Base-by-base conservation (phyloP, 192 early-diverging fungal genomes). In the Coemansia sp. region DNA sequence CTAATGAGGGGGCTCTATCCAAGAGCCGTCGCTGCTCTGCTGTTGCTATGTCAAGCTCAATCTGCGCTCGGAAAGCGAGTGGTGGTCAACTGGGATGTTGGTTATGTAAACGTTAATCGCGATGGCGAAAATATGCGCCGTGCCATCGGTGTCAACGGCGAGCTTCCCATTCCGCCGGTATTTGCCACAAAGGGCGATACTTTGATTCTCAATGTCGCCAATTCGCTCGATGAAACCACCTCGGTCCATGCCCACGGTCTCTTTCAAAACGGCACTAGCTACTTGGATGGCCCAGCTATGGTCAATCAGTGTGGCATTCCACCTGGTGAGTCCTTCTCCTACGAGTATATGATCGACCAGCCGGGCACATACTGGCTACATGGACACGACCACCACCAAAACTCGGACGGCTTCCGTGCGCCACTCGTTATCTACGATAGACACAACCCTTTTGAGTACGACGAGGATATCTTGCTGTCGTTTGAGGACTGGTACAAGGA, bases 331-430 rank as follows among this genome's bases (percentile, higher is more conserved):
- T 74, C 59, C 34, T 88, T 87, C 60, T 88, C 89, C 4, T 95
- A 95, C 63, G 76, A 74, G 8, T 86, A 88, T 60, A 57, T 74
- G 9, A 64, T 88, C 16, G 66, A 80, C 45, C 90, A 95, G 67
- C 66, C 83, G 24, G 94, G 94, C 34, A 93, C 90, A 23, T 94
- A 85, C 76, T 95, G 94, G 94, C 79, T 90, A 28, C 92, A 94
- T 61, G 81, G 84, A 26, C 92, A 94, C 71, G 76, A 67, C 60
- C 62, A 66, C 42, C 84, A 77, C 35, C 90, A 94, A 69, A 92
- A 91, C 65, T 86, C 89, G n/a, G 93, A 94, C 64, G 93, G 93
- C 39, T 75, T 93, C 56, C 87, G 89, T 59, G 74, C 83, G 1
- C 82, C 92, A 13, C 48, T 94, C n/a, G 78, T 92, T 43, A 74